A percentile compares a stretch with the other conserved stretches of the same genome.
These are phyloP conservation scores for Trichophyton schoenleinii DNA, from an alignment of 2,329 filamentous ascomycete species.

Conservation along the genomic window DNA sequence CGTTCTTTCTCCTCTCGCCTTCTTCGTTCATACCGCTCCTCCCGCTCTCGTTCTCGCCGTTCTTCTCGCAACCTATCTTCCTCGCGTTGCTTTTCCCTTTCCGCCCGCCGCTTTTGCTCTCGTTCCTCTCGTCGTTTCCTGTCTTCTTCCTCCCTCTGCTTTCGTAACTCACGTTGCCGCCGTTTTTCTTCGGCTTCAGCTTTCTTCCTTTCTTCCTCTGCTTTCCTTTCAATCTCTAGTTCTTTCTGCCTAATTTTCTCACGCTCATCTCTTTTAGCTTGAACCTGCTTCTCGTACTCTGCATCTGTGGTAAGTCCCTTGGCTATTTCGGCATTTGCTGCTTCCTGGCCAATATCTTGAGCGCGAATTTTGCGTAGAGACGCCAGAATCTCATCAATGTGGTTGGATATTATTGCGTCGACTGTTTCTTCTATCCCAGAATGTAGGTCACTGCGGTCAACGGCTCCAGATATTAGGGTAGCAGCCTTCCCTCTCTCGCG, in stretches of 20 bases:
- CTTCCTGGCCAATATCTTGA: conserved; percentile 47
- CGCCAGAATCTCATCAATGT: conserved; percentile 42
- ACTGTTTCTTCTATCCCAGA: conserved; percentile 44
- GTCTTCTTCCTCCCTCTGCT: conserved; percentile 34
- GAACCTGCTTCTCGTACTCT: conserved; percentile 44
- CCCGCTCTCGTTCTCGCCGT: conserved; percentile 40
- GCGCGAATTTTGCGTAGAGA: conserved; percentile 46
- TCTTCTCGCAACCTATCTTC: conserved; percentile 43
- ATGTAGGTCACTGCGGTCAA: conserved; percentile 51
- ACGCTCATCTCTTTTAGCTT: conserved; percentile 40
- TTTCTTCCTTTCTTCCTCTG: conserved; percentile 38
- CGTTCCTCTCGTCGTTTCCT: conserved; percentile 39
- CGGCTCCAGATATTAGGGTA: conserved; percentile 51
- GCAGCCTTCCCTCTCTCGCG: conserved; percentile 51
- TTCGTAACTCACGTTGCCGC: conserved; percentile 32
- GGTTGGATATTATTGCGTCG: conserved; percentile 41
- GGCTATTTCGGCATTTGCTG: conserved; percentile 41
- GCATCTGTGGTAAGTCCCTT: conserved; percentile 49
- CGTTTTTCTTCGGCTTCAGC: conserved; percentile 31
- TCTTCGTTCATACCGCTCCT: conserved; percentile 34
- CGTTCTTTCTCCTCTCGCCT: conserved; percentile 36
- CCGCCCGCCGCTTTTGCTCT: conserved; percentile 37
- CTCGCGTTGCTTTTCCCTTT: conserved; percentile 39
- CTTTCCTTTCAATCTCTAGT: conserved; percentile 37
- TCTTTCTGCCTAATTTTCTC: conserved; percentile 39